These are phyloP conservation scores for Verticillium albo-atrum DNA, from an alignment of 2,329 filamentous ascomycete species.

Conservation along the genomic window DNA sequence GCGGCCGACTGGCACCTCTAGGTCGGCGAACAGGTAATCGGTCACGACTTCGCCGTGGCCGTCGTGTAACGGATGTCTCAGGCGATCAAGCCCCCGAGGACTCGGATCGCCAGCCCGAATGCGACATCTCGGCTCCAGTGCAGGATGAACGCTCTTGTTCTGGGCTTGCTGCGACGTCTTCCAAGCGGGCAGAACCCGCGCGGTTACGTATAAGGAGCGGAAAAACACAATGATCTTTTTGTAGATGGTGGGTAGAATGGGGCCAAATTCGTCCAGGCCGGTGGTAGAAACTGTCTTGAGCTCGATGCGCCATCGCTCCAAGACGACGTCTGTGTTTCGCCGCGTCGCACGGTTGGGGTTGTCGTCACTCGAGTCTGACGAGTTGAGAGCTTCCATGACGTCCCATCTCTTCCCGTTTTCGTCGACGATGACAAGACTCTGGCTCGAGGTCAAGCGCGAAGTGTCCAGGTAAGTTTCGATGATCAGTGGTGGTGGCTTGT, in stretches of 20 bases:
- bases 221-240: conserved; percentile 97
- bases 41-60: conserved; percentile 61
- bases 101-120: conserved; percentile 60
- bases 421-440: conserved; percentile 83
- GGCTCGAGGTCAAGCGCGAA: conserved; percentile 72
- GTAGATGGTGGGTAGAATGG: conserved; percentile 78
- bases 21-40: conserved; percentile 74
- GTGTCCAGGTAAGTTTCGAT: conserved; percentile 89
- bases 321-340: conserved; percentile 66
- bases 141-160: conserved; percentile 63
- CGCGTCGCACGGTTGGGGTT: conserved; percentile 30
- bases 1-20: conserved; percentile 81
- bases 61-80: conserved; percentile 67
- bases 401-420: conserved; percentile 91
- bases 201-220: conserved; percentile 77
- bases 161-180: conserved; percentile 72
- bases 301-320: conserved; percentile 89
- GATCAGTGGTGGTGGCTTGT: conserved; percentile 75
- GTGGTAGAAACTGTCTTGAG: conserved; percentile 58
- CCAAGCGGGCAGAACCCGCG: conserved; percentile 80
- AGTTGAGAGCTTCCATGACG: conserved; percentile 75
- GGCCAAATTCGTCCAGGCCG: conserved; percentile 52
- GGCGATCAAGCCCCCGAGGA: conserved; percentile 57
- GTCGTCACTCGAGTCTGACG: conserved; percentile 50
- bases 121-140: conserved; percentile 74